Base-by-base conservation (phyloP, 495 filamentous ascomycete genomes). In the Geoglossum glabrum region DNA sequence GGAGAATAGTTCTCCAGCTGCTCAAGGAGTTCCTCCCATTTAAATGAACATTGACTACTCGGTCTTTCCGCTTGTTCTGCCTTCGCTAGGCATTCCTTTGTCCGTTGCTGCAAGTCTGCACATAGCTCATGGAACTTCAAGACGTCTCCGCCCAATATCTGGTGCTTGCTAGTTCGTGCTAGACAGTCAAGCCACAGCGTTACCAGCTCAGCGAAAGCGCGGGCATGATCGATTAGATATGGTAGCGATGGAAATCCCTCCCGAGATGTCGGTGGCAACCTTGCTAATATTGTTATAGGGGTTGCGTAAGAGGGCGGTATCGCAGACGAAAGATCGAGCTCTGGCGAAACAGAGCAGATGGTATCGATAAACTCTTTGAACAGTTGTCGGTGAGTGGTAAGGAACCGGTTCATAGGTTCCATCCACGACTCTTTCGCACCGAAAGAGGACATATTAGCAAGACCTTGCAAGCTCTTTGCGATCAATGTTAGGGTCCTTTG, bases 341-440 rank as follows among this genome's bases (percentile, higher is more conserved):
- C 80, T 7, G 79, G 77, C 1, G 89, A 81, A 54, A 99, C 86
- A 30, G 79, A 77, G 68, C 90, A 96, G 47, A 95, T 81, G 26
- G 75, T 73, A 64, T 97, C 90, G 59, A 97, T 81, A 63, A 90
- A 96, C 27, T 81, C 75, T 66, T 88, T 93, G 71, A 97, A 86
- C 25, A 84, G 79, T 57, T 82, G 79, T 9, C 80, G 71, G 58
- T 84, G 74, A n/a, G 73, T 68, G 10, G 64, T 63, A 57, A 87
- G 72, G 62, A 87, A 87, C 11, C 75, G 76, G 65, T 96, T 99
- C 93, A 97, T 97, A 4, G 87, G 87, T 69, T 94, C 93, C 92
- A 99, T 99, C 89, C 90, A 99, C 3, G 83, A 79, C 68, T 97
- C 92, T 67, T 97, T 97, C 64, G 83, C 85, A 57, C 92, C 93